A percentile compares a stretch with the other conserved stretches of the same genome.
phyloP scores from a whole-genome alignment of 192 early-diverging fungal species.

The Oehlia diaphana region DNA sequence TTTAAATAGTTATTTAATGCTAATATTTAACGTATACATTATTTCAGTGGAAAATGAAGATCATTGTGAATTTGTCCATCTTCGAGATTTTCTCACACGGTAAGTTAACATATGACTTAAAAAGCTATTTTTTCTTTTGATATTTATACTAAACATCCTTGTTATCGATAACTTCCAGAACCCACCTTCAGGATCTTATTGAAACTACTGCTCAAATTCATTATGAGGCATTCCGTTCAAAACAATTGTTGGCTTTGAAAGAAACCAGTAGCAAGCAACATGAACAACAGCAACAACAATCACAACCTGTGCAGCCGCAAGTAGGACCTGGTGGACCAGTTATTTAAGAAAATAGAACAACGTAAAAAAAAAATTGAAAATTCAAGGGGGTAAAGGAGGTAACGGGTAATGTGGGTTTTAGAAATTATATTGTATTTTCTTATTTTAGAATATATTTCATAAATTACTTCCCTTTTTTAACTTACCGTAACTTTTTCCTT shows the following conservation, averaged over 20 bases:
- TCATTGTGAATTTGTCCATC: constrained; percentile 93
- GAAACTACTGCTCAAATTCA: constrained; percentile 93
- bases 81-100: constrained; percentile 85
- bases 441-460: neutral
- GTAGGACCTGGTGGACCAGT: constrained; percentile 14
- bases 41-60: constrained; percentile 84
- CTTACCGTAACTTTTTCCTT: neutral
- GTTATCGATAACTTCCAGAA: constrained; percentile 43
- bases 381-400: neutral
- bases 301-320: constrained; percentile 11
- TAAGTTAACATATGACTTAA: neutral
- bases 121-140: neutral
- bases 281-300: constrained; percentile 37
- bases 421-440: neutral
- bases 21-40: neutral
- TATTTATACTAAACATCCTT: neutral
- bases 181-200: constrained; percentile 96
- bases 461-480: neutral
- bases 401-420: neutral
- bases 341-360: neutral
- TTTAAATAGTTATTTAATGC: neutral
- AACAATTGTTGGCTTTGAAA: constrained; percentile 61
- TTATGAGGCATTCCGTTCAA: constrained; percentile 94
- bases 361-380: neutral
- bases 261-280: constrained; percentile 43